Percentiles rank a stretch among this genome's conserved stretches.
phyloP scores from a whole-genome alignment of 2,329 filamentous ascomycete species.

The Biscogniauxia marginata region DNA sequence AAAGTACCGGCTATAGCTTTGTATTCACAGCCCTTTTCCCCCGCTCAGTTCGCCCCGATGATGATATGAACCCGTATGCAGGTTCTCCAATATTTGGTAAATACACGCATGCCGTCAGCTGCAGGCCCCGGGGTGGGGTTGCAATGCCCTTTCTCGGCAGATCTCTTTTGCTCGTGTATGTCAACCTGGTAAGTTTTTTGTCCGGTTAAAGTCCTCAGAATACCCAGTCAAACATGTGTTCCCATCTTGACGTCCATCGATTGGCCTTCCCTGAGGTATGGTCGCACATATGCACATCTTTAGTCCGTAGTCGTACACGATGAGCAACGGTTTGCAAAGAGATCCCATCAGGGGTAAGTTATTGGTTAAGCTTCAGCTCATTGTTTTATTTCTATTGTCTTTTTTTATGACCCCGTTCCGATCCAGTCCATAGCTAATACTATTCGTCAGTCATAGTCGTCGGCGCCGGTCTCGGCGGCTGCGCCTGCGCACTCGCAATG shows the following conservation, averaged over 20 bases:
- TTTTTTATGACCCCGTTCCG: too few species aligned
- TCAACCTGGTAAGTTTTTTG: neutral
- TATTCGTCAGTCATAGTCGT: constrained; percentile 46
- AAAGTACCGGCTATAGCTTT: neutral
- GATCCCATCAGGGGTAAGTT: neutral
- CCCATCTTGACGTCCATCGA: neutral
- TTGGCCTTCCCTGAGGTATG: neutral
- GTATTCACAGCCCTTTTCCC: neutral
- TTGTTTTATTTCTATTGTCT: too few species aligned
- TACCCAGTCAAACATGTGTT: neutral
- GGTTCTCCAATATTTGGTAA: neutral
- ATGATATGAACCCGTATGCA: neutral
- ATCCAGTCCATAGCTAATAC: too few species aligned
- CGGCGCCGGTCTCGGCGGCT: constrained; percentile 49
- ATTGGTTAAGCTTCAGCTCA: too few species aligned
- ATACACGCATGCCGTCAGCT: neutral
- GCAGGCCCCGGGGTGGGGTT: neutral
- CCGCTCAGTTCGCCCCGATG: neutral
- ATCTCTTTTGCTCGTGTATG: neutral
- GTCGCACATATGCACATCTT: neutral
- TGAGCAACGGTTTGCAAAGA: neutral
- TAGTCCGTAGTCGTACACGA: neutral
- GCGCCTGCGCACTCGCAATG: constrained; percentile 47
- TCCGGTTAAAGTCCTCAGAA: neutral
- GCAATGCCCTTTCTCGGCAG: neutral